Evolutionary conservation across 2,329 filamentous ascomycete species (phyloP).

Genomic region (Lasiodiplodia theobromae): DNA sequence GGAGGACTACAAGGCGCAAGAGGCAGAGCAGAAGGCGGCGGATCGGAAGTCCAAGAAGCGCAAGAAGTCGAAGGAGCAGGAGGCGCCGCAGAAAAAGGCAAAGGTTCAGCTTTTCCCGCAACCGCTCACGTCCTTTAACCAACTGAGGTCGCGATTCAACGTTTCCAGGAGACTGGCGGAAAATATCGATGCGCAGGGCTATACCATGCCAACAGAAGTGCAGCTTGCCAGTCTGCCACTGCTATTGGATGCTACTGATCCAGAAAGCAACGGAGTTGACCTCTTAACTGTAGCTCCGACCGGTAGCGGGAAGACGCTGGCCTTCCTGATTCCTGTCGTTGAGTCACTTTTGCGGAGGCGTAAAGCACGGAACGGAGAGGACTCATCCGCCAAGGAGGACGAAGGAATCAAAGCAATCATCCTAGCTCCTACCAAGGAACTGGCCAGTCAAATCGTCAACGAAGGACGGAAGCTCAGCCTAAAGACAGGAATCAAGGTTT

Average conservation of each 20-base stretch:
- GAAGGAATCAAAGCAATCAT: conserved; percentile 47
- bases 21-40: conserved; percentile 58
- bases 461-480: conserved; percentile 83
- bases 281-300: conserved; percentile 91
- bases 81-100: conserved; percentile 46
- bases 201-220: conserved; percentile 88
- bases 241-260: conserved; percentile 50
- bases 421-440: conserved; percentile 59
- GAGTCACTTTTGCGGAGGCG: conserved; percentile 66
- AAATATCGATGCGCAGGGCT: conserved; percentile 85
- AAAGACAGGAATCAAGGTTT: conserved; percentile 79
- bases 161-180: conserved; percentile 75
- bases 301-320: conserved; percentile 94
- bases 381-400: neutral
- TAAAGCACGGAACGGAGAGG: conserved; percentile 32
- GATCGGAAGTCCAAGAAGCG: conserved; percentile 62
- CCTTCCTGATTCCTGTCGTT: conserved; percentile 87
- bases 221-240: conserved; percentile 87
- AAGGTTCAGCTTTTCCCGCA: conserved; percentile 72
- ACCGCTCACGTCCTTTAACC: conserved; percentile 77
- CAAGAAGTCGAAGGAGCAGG: conserved; percentile 45
- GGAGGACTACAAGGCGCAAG: conserved; percentile 54
- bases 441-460: conserved; percentile 59
- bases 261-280: conserved; percentile 61
- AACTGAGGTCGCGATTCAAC: conserved; percentile 74